A percentile compares a stretch with the other conserved stretches of the same genome.
Conservation (phyloP, 768 basidiomycete species). For the Ephemerocybe angulata region DNA sequence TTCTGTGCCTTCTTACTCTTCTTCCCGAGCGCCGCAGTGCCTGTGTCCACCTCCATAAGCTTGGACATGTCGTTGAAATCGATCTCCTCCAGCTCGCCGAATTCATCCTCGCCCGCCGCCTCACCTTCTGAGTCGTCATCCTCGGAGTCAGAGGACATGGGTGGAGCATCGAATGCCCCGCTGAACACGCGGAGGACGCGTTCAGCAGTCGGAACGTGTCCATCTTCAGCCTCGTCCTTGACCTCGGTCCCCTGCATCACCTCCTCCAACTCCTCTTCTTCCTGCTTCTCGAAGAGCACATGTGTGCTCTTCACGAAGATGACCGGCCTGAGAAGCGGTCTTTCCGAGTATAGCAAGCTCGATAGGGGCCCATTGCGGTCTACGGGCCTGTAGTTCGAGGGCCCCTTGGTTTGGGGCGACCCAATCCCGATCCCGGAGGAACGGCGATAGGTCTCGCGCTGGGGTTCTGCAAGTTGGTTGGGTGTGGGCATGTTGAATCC, state of each 20-base stretch:
- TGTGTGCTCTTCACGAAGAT: conserved; percentile 60
- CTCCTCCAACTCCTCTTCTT: conserved; percentile 45
- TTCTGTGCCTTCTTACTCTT: neutral
- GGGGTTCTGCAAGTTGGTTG: neutral
- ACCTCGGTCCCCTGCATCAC: conserved; percentile 7
- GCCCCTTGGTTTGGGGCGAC: conserved; percentile 14
- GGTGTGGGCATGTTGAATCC: conserved; percentile 9
- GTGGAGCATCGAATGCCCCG: conserved; percentile 20
- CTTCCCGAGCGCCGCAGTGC: neutral
- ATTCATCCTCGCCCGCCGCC: conserved; percentile 12
- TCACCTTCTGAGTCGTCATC: conserved; percentile 21
- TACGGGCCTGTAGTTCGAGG: conserved; percentile 1
- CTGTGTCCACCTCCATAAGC: conserved; percentile 29
- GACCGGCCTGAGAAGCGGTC: conserved; percentile 66
- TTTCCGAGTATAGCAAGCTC: conserved; percentile 47
- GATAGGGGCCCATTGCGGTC: conserved; percentile 48
- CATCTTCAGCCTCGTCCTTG: neutral
- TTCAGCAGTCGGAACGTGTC: conserved; percentile 67
- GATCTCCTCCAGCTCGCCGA: conserved; percentile 50
- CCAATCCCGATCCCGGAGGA: conserved; percentile 28
- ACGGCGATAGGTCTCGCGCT: conserved; percentile 14
- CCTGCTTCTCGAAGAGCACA: conserved; percentile 52
- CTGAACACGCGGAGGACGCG: conserved; percentile 62
- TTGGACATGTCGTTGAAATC: conserved; percentile 62
- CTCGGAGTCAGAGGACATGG: conserved; percentile 24